Conservation (phyloP, 805 yeast genomes). For the Diddensiella santjacobensis region DNA sequence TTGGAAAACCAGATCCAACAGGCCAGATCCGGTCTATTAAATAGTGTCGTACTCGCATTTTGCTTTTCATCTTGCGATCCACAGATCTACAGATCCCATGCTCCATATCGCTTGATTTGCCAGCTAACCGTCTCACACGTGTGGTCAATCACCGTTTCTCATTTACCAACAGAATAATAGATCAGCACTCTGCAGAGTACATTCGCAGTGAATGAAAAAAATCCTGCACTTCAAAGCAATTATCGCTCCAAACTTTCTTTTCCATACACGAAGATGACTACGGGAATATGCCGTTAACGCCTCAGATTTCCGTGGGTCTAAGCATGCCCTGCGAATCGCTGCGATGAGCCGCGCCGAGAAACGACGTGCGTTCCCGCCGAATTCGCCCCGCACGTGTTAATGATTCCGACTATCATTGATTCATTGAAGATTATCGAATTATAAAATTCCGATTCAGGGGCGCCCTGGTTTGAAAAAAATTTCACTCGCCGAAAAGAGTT, state of each 20-base stretch:
- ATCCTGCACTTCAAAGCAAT: not conserved
- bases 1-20: not conserved
- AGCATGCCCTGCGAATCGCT: too few species aligned
- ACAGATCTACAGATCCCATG: not conserved
- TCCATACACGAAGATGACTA: not conserved
- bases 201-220: not conserved
- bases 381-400: not conserved
- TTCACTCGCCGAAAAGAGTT: not conserved
- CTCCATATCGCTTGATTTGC: not conserved
- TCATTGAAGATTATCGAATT: not conserved
- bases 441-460: not conserved
- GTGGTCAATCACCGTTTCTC: not conserved
- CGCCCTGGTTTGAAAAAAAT: not conserved
- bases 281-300: not conserved
- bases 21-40: not conserved
- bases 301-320: not conserved
- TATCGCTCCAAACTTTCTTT: not conserved
- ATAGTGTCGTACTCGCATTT: not conserved
- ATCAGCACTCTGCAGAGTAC: not conserved
- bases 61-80: not conserved
- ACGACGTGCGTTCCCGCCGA: not conserved
- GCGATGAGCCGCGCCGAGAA: not conserved
- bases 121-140: not conserved
- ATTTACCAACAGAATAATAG: not conserved
- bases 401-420: not conserved